Base-by-base conservation (phyloP, 495 filamentous ascomycete species). In the Penicillium arizonense region DNA sequence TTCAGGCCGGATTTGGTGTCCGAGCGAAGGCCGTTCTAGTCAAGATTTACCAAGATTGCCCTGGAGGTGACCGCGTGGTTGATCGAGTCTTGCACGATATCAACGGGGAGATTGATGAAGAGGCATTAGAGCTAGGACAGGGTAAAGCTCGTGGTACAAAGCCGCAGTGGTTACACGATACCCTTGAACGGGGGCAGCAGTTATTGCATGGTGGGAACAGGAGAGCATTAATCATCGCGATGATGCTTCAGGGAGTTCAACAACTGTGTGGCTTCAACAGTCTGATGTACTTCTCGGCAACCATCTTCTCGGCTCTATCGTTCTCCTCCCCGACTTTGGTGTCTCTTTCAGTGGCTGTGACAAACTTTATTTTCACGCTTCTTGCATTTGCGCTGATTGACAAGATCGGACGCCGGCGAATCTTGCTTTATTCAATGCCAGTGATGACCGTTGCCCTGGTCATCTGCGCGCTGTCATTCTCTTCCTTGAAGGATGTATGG, bases 281-380 rank as follows among this genome's bases (percentile, higher is more conserved):
- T 41, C 78, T 96, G 11, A 97, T 97, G 92, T 97, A 97, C 66
- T 96, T 92, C 67, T 92, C 90, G 6, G 89, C 90, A 4, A 96
- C 91, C 5, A 90, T 97, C 28, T 97, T 97, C 66, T 77, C 84
- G 10, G 71, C 90, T 26, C 75, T 96, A 18, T 87, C 87, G 3
- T 96, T 96, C 67, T 77, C 77, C 28, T 85, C 83, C 14, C 92
- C 92, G 23, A 96, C 89, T 0, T 77, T 93, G 40, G 90, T 87
- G 3, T 88, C 90, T 3, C 79, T 96, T 36, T 83, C 84, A 5
- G 86, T 96, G 30, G 92, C 92, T 2, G 63, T 82, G 57, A 93
- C 91, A 14, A 97, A 97, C 58, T 91, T 94, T 63, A 47, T 80
- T 40, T 87, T 91, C 65, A 97, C 92, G 3, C 65, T 90, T 41